These are phyloP conservation scores for Magnolia sinica DNA, from an alignment of 164 flowering plant species.

Conservation along the genomic window DNA sequence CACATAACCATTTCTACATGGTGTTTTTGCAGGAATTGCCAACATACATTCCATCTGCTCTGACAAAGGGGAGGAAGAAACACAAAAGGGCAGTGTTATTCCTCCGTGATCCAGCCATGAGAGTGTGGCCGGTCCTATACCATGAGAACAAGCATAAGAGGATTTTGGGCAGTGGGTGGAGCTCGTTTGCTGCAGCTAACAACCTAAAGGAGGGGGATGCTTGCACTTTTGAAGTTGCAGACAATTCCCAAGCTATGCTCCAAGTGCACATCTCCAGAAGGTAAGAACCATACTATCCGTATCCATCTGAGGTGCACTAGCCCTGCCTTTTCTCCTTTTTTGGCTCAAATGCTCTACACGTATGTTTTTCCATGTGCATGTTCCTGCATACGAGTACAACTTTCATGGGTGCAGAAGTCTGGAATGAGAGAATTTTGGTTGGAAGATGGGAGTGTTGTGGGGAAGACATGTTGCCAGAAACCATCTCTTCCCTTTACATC, in stretches of 20 bases:
- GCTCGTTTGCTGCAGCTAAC: constrained; percentile 31
- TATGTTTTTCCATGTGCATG: too few species aligned
- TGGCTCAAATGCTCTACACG: too few species aligned
- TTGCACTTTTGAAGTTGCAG: constrained; percentile 21
- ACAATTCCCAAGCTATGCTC: constrained; percentile 12
- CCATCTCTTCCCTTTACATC: too few species aligned
- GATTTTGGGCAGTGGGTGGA: constrained; percentile 32
- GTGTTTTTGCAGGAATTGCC: constrained; percentile 30
- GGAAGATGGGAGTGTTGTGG: too few species aligned
- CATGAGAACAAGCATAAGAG: constrained; percentile 14
- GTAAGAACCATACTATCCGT: neutral
- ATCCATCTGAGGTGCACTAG: too few species aligned
- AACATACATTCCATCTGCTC: constrained; percentile 4
- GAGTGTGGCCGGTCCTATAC: constrained; percentile 40
- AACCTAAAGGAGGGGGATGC: constrained; percentile 30
- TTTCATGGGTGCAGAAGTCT: too few species aligned
- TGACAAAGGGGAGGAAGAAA: constrained; percentile 5
- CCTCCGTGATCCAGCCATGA: constrained; percentile 29
- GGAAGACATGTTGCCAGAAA: too few species aligned
- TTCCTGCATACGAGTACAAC: too few species aligned
- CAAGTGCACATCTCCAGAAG: neutral
- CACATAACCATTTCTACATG: neutral
- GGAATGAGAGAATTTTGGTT: too few species aligned
- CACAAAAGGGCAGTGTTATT: constrained; percentile 17
- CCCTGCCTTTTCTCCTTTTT: too few species aligned